Conservation (phyloP, 768 basidiomycete species). For the Mrakia frigida region DNA sequence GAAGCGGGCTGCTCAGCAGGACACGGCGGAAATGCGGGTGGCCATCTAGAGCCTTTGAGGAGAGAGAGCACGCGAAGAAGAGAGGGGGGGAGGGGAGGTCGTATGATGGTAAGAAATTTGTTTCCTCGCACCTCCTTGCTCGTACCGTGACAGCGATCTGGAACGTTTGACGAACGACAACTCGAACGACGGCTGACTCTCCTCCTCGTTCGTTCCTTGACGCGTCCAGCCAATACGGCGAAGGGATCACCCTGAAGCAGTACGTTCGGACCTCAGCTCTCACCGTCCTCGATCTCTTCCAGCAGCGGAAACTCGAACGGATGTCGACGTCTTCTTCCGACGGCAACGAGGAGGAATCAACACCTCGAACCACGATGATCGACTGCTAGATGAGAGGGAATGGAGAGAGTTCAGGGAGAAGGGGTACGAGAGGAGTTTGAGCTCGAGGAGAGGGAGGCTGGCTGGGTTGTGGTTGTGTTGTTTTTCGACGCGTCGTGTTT, state of each 20-base stretch:
- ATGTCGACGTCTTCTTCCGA: background rate
- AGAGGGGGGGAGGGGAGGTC: too few species aligned
- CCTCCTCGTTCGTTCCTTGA: background rate
- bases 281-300: conserved; percentile 31
- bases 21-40: too few species aligned
- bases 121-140: too few species aligned
- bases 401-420: conserved; percentile 1
- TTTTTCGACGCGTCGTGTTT: too few species aligned
- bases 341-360: background rate
- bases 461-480: too few species aligned
- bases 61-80: too few species aligned
- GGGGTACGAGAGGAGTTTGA: background rate
- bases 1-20: too few species aligned
- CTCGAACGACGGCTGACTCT: background rate
- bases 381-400: background rate
- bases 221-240: conserved; percentile 53
- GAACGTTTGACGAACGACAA: too few species aligned
- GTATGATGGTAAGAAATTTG: too few species aligned
- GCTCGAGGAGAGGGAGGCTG: background rate
- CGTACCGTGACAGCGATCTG: too few species aligned
- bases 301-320: conserved; percentile 1
- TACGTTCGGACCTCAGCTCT: conserved; percentile 47
- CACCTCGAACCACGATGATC: background rate
- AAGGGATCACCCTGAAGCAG: conserved; percentile 57
- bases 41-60: too few species aligned